Conservation (phyloP, 2,329 filamentous ascomycete genomes). For the Juglanconis oblonga region DNA sequence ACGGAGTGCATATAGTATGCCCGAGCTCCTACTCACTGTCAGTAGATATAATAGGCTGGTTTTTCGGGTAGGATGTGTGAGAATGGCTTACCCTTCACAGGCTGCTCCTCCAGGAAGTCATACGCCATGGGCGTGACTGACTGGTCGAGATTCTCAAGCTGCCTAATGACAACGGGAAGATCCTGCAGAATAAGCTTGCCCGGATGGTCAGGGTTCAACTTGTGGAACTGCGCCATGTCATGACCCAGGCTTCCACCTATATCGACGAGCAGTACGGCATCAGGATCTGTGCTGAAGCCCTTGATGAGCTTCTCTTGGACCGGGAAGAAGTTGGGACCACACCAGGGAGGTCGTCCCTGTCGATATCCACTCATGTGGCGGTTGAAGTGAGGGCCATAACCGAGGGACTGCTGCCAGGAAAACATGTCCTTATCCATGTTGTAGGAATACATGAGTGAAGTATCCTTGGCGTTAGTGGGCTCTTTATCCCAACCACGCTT, state of each 20-base stretch:
- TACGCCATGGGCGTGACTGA: constrained; percentile 3
- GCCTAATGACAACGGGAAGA: constrained; percentile 13
- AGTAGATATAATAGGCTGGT: constrained; percentile 14
- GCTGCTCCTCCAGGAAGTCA: constrained; percentile 15
- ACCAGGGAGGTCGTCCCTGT: constrained; percentile 33
- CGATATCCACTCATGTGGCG: constrained; percentile 28
- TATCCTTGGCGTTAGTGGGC: neutral
- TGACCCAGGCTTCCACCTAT: constrained; percentile 34
- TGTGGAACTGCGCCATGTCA: constrained; percentile 31
- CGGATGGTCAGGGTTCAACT: constrained; percentile 17
- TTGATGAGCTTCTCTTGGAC: constrained; percentile 30
- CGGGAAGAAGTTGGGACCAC: constrained; percentile 30
- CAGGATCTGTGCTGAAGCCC: constrained; percentile 23
- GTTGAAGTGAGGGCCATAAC: neutral
- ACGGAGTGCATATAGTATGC: constrained; percentile 26
- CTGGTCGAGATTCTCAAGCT: constrained; percentile 18
- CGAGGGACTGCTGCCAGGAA: neutral
- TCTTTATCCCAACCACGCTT: neutral
- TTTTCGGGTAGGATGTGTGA: constrained; percentile 12
- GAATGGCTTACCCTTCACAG: neutral
- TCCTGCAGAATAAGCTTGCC: constrained; percentile 24
- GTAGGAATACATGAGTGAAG: neutral
- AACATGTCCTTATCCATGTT: constrained; percentile 1
- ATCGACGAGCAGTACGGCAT: constrained; percentile 31
- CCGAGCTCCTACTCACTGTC: constrained; percentile 17